Evolutionary conservation across 2,329 filamentous ascomycete species (phyloP), one percentile per base, ranked within the genome.

Genomic region (Hypoxylon sp.): DNA sequence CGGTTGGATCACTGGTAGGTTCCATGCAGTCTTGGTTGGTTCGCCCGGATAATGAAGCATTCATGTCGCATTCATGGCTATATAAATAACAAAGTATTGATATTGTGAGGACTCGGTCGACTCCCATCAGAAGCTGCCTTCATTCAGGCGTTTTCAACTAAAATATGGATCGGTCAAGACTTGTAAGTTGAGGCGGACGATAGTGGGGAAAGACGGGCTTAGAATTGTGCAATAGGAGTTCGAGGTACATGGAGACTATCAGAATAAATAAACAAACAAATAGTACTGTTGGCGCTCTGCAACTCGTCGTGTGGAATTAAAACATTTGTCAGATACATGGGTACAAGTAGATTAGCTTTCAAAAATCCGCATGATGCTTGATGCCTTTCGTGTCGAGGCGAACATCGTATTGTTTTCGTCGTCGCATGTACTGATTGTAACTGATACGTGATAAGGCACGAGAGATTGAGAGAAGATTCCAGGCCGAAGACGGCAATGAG

Each of bases 401-500:
- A 15, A 31, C 53, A n/a, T 51, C 44, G 27, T 31, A 37, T 56
- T 50, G 50, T 50, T 52, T 19, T 55, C 51, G 32, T 27, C 62
- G 37, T 61, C 13, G 24, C 15, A 55, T 55, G 21, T 19, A 44
- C 39, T 7, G 39, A 19, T 44, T 42, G 37, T 42, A 32, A 70
- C 37, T 42, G 52, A 55, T 54, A 61, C 32, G 31, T 51, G 62
- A 52, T 62, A 50, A 64, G 53, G 56, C 29, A 50, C 24, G 19
- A 53, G 48, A 32, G 35, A 53, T 39, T 52, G 60, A 53, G 61
- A 68, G 65, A 66, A 68, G 70, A 68, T 70, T 70, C 64, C 59
- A 70, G 69, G 69, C 67, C 69, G 67, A 68, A 70, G 62, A 65
- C 62, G 65, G 69, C 58, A 72, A 62, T 68, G 70, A 72, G 70